Percentiles rank a stretch among this genome's conserved stretches.
phyloP scores from a whole-genome alignment of 1,284 basidiomycete species.

The Pseudozyma flocculosa region DNA sequence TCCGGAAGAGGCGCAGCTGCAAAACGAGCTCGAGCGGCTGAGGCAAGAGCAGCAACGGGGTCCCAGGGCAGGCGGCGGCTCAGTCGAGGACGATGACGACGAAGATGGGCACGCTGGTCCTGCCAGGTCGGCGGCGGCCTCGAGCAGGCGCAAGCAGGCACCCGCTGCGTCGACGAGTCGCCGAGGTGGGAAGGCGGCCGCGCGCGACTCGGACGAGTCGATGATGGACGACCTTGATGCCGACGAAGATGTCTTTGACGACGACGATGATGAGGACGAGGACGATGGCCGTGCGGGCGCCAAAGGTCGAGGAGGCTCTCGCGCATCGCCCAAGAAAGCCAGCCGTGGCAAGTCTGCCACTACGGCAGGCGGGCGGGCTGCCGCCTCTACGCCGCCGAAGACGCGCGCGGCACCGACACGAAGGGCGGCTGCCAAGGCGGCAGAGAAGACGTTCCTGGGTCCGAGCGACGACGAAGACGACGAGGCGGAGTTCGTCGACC shows the following conservation, averaged over 20 bases:
- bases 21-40: constrained; percentile 30
- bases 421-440: no score
- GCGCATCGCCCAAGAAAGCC: no score
- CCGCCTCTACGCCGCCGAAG: no score
- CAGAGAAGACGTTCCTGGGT: no score
- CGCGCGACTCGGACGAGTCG: constrained; percentile 34
- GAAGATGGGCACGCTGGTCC: neutral
- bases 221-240: constrained; percentile 40
- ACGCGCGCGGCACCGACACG: no score
- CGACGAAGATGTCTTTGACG: neutral
- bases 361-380: no score
- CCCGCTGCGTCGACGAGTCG: no score
- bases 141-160: neutral
- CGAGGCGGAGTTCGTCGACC: constrained; percentile 9
- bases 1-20: constrained; percentile 40
- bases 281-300: no score
- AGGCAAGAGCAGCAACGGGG: constrained; percentile 21
- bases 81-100: constrained; percentile 10
- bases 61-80: constrained; percentile 12
- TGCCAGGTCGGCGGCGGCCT: neutral
- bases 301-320: no score
- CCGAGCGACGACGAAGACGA: constrained; percentile 8
- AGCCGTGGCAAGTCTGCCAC: no score
- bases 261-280: neutral
- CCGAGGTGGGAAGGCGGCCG: constrained; percentile 4